Evolutionary conservation across 2,329 filamentous ascomycete species (phyloP), one percentile per base, ranked within the genome.

Genomic region (Penicillium sp.): DNA sequence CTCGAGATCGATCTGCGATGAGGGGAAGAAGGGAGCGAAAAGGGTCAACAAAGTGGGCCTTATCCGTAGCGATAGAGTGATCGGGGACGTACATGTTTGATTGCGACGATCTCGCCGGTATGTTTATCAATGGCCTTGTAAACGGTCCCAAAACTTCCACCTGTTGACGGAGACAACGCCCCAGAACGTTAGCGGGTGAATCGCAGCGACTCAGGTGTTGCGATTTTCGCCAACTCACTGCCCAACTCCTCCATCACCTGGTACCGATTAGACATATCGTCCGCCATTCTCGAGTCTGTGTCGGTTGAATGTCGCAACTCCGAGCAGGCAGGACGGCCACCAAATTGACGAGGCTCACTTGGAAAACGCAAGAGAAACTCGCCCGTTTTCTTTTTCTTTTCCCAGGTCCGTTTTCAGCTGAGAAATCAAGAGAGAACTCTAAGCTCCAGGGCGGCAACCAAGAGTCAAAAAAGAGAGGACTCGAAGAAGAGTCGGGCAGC

Each of bases 211-310:
- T 9, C 12, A 27, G 27, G 45, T 35, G 13, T 32, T 18, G 9
- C 29, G 27, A 28, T 26, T 32, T 41, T 42, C 51, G 37, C 18
- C 18, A 18, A 82, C 88, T 75, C 76, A 94, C 90, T 90, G 64
- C 91, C 91, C 63, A 97, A 79, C 76, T 97, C 93, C 77, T 97
- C 91, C 63, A 97, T 80, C 68, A 97, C 87, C 73, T 95, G 88
- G 71, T 95, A 98, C 66, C 88, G 85, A 64, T 84, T 84, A 61
- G 90, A 87, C 76, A 94, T 84, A 49, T 72, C 70, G 48, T 69
- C 71, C 47, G 63, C 66, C 69, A 71, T 72, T 50, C 51, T 65
- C 63, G 54, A 43, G 55, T 49, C 53, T 34, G 51, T 40, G 46
- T 51, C 45, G 47, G 50, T 34, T 43, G 43, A 49, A 54, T 45